Percentiles rank a stretch among this genome's conserved stretches.
phyloP scores from a whole-genome alignment of 2,329 filamentous ascomycete genomes.

The Paramyrothecium roridum region DNA sequence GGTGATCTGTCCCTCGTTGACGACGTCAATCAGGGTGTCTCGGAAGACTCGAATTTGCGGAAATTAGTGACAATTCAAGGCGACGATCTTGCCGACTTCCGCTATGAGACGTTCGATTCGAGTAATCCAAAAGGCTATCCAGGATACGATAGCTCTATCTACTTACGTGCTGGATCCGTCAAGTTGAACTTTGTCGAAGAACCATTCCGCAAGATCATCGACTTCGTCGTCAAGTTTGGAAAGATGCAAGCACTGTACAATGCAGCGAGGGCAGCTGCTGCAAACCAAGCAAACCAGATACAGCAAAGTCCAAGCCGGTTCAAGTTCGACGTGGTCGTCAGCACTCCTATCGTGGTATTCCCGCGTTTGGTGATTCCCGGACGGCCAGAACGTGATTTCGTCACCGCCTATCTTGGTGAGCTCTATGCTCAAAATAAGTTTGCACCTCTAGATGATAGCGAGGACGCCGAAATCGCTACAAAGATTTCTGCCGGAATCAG shows the following conservation, averaged over 20 bases:
- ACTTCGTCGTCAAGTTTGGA: conserved; percentile 97
- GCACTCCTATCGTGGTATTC: conserved; percentile 95
- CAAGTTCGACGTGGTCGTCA: conserved; percentile 90
- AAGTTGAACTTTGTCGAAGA: conserved; percentile 97
- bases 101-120: conserved; percentile 91
- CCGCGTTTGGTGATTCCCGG: conserved; percentile 73
- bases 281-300: conserved; percentile 88
- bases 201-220: conserved; percentile 95
- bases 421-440: conserved; percentile 97
- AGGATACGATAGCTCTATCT: conserved; percentile 91
- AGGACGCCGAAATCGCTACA: conserved; percentile 74
- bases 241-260: conserved; percentile 99
- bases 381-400: conserved; percentile 69
- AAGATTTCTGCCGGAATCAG: conserved; percentile 87
- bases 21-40: conserved; percentile 88
- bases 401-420: conserved; percentile 93
- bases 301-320: conserved; percentile 88
- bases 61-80: conserved; percentile 93
- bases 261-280: conserved; percentile 88
- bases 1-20: conserved; percentile 88
- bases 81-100: conserved; percentile 92
- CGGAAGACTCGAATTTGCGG: conserved; percentile 75
- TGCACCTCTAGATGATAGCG: conserved; percentile 73
- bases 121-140: conserved; percentile 71
- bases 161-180: conserved; percentile 86